Percentiles rank a stretch among this genome's conserved stretches.
These are phyloP conservation scores for Nitzschia sp. DNA, from an alignment of 108 stramenopile species.

Conservation along the genomic window DNA sequence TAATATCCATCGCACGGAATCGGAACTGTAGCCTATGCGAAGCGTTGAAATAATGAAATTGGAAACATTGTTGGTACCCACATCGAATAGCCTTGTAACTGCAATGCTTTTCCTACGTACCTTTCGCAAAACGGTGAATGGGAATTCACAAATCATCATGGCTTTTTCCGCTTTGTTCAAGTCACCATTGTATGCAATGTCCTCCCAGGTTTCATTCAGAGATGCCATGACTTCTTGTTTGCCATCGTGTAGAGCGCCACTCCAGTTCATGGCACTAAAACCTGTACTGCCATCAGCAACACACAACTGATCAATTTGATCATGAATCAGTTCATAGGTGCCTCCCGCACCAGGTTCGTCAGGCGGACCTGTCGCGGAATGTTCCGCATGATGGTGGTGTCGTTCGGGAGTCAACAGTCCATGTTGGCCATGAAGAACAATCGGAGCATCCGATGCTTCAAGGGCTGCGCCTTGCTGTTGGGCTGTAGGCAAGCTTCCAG, in stretches of 20 bases:
- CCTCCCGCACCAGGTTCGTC: slow-evolving; percentile 21
- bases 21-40: slow-evolving; percentile 45
- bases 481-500: neutral
- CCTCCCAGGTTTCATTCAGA: slow-evolving; percentile 52
- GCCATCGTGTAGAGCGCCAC: slow-evolving; percentile 56
- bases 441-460: slow-evolving; percentile 50
- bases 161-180: slow-evolving; percentile 52
- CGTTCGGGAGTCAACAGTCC: slow-evolving; percentile 46
- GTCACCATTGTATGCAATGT: slow-evolving; percentile 68
- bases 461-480: slow-evolving; percentile 11
- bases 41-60: too few relatives aligned
- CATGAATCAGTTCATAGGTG: slow-evolving; percentile 40
- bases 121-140: slow-evolving; percentile 76
- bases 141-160: slow-evolving; percentile 72
- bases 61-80: neutral
- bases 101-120: slow-evolving; percentile 18
- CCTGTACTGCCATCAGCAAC: slow-evolving; percentile 50
- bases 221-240: slow-evolving; percentile 55
- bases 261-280: slow-evolving; percentile 54
- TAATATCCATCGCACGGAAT: slow-evolving; percentile 92
- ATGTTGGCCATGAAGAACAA: slow-evolving; percentile 67
- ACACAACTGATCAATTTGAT: slow-evolving; percentile 65
- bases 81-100: neutral
- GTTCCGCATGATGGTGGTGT: slow-evolving; percentile 18
- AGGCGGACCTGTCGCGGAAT: neutral